phyloP scores from a whole-genome alignment of 305 asterid species.

The Fraxinus latifolia region DNA sequence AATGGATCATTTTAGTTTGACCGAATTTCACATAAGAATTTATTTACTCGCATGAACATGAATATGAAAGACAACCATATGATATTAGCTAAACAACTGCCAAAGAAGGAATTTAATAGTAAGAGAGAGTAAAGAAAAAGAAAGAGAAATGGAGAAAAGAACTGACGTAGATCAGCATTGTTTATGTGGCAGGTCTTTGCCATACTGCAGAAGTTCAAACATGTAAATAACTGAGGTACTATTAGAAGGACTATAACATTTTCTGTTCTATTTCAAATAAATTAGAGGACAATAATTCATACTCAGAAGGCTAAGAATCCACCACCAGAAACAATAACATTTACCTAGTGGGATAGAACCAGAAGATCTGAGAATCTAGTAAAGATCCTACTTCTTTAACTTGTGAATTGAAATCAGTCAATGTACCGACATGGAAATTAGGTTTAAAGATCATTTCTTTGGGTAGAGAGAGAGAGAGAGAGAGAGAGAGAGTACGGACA shows the following conservation, averaged over 20 bases:
- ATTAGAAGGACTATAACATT: background rate
- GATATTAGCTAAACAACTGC: background rate
- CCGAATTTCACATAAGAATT: background rate
- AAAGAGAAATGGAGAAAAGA: background rate
- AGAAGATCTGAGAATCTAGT: background rate
- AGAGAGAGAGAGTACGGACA: conserved; percentile 34
- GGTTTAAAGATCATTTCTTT: background rate
- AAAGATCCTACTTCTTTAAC: background rate
- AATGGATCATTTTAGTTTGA: background rate
- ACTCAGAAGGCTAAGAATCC: background rate
- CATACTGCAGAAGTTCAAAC: background rate
- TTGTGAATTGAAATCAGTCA: background rate
- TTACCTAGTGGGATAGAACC: background rate
- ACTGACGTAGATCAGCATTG: background rate
- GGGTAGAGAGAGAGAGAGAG: background rate
- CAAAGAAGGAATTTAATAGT: background rate
- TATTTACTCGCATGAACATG: background rate
- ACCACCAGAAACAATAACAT: background rate
- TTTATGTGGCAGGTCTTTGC: background rate
- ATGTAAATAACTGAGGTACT: background rate
- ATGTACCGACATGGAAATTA: background rate
- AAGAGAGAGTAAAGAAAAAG: background rate
- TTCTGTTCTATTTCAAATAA: background rate
- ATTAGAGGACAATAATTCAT: background rate
- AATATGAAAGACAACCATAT: background rate